Evolutionary conservation across 495 filamentous ascomycete genomes (phyloP).

Genomic region (Penicillium parvum): DNA sequence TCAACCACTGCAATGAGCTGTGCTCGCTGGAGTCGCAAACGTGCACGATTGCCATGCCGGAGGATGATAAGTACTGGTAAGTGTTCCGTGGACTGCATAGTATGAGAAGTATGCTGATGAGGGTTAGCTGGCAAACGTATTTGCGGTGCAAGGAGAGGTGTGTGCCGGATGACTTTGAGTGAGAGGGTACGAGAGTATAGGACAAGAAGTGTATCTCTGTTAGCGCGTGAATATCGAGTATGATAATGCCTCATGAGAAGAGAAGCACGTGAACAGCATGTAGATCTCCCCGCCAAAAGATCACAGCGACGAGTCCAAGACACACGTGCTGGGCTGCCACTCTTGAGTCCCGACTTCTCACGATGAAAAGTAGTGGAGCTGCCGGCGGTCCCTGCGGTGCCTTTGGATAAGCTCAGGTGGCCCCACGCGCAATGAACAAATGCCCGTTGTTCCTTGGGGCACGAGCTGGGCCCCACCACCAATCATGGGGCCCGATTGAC

Average conservation of each 20-base stretch:
- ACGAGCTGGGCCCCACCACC: constrained; percentile 21
- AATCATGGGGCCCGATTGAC: constrained; percentile 25
- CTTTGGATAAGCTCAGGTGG: constrained; percentile 19
- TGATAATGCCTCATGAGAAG: too few relatives aligned
- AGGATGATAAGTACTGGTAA: constrained; percentile 30
- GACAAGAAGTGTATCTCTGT: not conserved
- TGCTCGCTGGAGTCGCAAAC: constrained; percentile 26
- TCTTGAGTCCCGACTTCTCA: constrained; percentile 7
- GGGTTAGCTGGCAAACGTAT: constrained; percentile 22
- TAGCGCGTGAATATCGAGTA: not conserved
- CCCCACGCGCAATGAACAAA: constrained; percentile 18
- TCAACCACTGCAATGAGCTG: constrained; percentile 25
- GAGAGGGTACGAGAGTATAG: not conserved
- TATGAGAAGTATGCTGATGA: too few relatives aligned
- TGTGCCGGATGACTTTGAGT: constrained; percentile 14
- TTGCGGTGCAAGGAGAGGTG: constrained; percentile 22
- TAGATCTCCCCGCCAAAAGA: not conserved
- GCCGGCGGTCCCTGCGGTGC: not conserved
- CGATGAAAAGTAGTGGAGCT: not conserved
- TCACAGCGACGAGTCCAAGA: constrained; percentile 12
- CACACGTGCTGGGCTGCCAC: constrained; percentile 36
- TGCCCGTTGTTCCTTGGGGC: constrained; percentile 19
- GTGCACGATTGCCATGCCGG: constrained; percentile 25
- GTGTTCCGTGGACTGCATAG: too few relatives aligned
- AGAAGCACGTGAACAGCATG: not conserved